Conservation (phyloP, 257 asterid genomes). For the Nicotiana undulata region DNA sequence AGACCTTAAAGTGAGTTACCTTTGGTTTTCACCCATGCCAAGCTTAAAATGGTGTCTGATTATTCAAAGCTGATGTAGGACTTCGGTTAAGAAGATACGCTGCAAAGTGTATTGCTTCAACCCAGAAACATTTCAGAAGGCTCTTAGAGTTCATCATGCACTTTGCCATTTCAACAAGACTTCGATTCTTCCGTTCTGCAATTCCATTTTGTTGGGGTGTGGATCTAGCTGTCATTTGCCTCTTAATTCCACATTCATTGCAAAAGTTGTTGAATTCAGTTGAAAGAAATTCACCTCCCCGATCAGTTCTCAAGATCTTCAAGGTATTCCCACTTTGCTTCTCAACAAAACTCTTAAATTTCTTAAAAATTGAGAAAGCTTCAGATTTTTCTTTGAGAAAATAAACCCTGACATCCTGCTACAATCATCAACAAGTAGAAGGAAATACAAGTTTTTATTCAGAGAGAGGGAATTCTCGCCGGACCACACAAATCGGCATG, state of each 20-base stretch:
- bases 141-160: background rate
- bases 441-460: background rate
- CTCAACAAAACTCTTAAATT: background rate
- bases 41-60: background rate
- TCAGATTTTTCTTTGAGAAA: background rate
- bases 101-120: background rate
- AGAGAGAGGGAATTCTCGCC: background rate
- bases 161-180: background rate
- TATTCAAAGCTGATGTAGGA: background rate
- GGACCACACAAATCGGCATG: background rate
- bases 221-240: background rate
- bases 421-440: background rate
- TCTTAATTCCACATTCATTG: background rate
- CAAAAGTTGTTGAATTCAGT: background rate
- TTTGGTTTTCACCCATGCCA: background rate
- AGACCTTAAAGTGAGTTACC: background rate
- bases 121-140: background rate
- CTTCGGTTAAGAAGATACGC: background rate
- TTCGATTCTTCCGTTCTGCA: background rate
- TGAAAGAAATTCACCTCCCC: background rate
- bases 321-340: background rate
- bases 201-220: background rate
- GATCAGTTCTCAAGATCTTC: background rate
- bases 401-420: conserved; percentile 4
- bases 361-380: background rate